These are phyloP conservation scores for Lepidium aucheri DNA, from an alignment of 345 rosid species.

Conservation along the genomic window DNA sequence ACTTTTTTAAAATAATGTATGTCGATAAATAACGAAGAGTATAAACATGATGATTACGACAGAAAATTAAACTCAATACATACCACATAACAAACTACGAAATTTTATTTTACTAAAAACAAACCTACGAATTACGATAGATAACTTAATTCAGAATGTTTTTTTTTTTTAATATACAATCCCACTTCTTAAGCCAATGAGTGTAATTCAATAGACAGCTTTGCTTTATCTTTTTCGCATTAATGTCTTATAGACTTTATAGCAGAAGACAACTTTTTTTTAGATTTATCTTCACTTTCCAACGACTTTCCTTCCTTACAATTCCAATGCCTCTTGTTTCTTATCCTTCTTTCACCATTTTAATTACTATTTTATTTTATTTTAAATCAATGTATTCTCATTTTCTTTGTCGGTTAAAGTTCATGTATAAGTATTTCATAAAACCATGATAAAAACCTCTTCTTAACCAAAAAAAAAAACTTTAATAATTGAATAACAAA, in stretches of 20 bases:
- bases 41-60: background rate
- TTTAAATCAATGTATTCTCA: too few relatives aligned
- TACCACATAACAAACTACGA: background rate
- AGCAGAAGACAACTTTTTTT: slow-evolving; percentile 7
- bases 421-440: background rate
- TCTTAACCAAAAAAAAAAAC: too few relatives aligned
- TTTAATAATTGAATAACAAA: too few relatives aligned
- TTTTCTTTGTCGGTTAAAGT: background rate
- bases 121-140: too few relatives aligned
- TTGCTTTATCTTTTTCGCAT: background rate
- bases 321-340: background rate
- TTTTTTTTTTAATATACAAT: background rate
- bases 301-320: slow-evolving; percentile 28
- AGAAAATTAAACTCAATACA: background rate
- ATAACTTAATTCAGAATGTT: background rate
- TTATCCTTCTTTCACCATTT: background rate
- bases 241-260: slow-evolving; percentile 16
- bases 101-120: too few relatives aligned
- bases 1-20: too few relatives aligned
- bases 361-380: background rate
- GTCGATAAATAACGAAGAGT: background rate
- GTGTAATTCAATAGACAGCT: background rate
- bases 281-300: slow-evolving; percentile 31
- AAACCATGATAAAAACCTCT: background rate
- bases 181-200: slow-evolving; percentile 17